A percentile compares a stretch with the other conserved stretches of the same genome.
phyloP scores from a whole-genome alignment of 257 asterid species.

The Solanum arcanum region DNA sequence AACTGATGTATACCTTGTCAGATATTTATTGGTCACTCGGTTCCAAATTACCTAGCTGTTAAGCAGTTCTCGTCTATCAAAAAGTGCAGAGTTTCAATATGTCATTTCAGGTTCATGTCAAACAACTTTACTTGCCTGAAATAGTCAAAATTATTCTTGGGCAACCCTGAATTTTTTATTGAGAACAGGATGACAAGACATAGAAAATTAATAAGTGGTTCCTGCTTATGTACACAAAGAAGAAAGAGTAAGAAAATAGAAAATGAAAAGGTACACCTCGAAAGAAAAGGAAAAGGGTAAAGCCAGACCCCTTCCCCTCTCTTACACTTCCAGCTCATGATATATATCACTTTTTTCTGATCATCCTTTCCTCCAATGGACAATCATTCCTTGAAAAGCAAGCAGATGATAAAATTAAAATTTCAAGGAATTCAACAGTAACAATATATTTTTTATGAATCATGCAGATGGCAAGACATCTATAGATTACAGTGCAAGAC shows the following conservation, averaged over 20 bases:
- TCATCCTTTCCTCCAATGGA: not conserved
- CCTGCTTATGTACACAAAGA: constrained; percentile 86
- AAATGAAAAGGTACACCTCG: not conserved
- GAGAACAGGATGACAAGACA: constrained; percentile 76
- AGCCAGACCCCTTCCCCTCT: not conserved
- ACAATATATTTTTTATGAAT: not conserved
- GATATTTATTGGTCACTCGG: no score
- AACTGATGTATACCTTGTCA: no score
- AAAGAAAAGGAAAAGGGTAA: not conserved
- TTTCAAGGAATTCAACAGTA: not conserved
- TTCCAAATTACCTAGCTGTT: no score
- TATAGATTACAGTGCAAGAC: not conserved
- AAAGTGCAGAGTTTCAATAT: no score
- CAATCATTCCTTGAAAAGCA: not conserved
- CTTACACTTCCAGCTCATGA: not conserved
- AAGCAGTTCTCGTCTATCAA: no score
- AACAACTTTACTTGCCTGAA: constrained; percentile 47
- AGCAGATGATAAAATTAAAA: not conserved
- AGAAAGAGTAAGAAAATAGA: not conserved
- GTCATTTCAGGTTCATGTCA: not conserved
- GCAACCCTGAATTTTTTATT: constrained; percentile 82
- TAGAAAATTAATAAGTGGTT: constrained; percentile 62
- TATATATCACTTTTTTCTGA: not conserved
- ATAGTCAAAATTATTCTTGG: constrained; percentile 10
- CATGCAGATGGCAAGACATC: not conserved